Conservation (phyloP, 2,329 filamentous ascomycete species). For the Microcyclosporella mali region DNA sequence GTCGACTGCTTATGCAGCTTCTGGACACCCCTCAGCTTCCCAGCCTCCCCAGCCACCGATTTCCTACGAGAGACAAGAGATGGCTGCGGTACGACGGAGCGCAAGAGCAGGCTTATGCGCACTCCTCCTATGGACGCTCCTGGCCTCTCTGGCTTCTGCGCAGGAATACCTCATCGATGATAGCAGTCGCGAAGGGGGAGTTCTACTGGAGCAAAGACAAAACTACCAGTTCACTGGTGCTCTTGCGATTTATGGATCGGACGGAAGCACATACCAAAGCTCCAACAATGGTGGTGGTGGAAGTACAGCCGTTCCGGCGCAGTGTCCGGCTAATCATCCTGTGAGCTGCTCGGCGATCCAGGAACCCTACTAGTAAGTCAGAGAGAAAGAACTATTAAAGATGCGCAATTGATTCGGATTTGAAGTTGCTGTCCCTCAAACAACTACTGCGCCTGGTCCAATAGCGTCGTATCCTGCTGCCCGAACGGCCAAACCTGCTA, state of each 20-base stretch:
- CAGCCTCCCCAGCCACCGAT: slow-evolving; percentile 13
- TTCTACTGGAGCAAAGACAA: slow-evolving; percentile 14
- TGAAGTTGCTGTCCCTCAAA: slow-evolving; percentile 30
- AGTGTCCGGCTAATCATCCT: slow-evolving; percentile 32
- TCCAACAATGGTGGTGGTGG: slow-evolving; percentile 6
- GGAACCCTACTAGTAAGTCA: slow-evolving; percentile 38
- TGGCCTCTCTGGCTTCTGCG: slow-evolving; percentile 10
- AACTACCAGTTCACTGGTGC: slow-evolving; percentile 30
- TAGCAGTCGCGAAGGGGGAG: slow-evolving; percentile 1
- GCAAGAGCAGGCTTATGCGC: slow-evolving; percentile 7
- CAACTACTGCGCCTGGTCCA: slow-evolving; percentile 29
- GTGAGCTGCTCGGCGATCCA: slow-evolving; percentile 39
- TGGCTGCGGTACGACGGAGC: slow-evolving; percentile 4
- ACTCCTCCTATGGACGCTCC: slow-evolving; percentile 7
- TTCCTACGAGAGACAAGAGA: slow-evolving; percentile 3
- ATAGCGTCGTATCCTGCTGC: slow-evolving; percentile 31
- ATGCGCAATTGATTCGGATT: neutral
- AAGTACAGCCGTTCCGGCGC: slow-evolving; percentile 30
- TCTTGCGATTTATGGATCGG: slow-evolving; percentile 9
- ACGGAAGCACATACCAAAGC: slow-evolving; percentile 17
- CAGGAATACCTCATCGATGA: slow-evolving; percentile 6
- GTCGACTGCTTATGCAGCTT: neutral
- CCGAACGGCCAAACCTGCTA: slow-evolving; percentile 28
- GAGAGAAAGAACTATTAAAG: too few relatives aligned
- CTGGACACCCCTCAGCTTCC: neutral